Base-by-base conservation (phyloP, 2,329 filamentous ascomycete species). In the Helminthosporium solani region DNA sequence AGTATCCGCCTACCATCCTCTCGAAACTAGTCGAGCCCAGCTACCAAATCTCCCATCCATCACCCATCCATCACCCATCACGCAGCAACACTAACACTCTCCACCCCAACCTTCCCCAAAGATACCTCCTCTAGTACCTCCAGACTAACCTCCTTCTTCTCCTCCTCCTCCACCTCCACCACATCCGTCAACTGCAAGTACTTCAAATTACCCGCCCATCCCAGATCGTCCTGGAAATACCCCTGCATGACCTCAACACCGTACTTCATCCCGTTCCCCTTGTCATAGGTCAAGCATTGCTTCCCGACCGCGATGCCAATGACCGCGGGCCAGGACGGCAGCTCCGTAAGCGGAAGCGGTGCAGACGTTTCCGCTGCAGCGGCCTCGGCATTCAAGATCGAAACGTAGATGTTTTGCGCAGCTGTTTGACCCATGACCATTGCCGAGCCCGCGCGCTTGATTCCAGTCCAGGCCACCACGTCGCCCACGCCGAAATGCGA, bases 381-480 rank as follows among this genome's bases (percentile, higher is more conserved):
- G 39, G 39, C 28, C 11, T 58, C 68, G 1, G 60, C 59, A 45
- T 69, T 70, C 11, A 70, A 50, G n/a, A 70, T 68, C 2, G 58
- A 58, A 3, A 61, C 55, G 50, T 63, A 69, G 25, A 71, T 51
- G 41, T 91, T 91, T 42, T 78, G 70, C 6, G 82, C 86, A 2
- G 80, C 80, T 50, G 79, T 76, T 59, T 84, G 80, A 30, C 87
- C 88, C 75, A 85, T 83, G 61, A 87, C 81, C 79, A 91, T 88
- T 27, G 88, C 88, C 14, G 77, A 81, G 19, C 88, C 87, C 58
- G 85, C 88, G 35, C 88, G 84, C 74, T 90, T 91, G 72, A 92
- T 90, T 34, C 87, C 87, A 0, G 84, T 80, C 87, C 88, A 91
- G 38, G 75, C 73, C 25, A 79, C 80, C 14, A 87, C 73, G 62